These are phyloP conservation scores for Tagetes erecta DNA, from an alignment of 129 eudicot species.

Conservation along the genomic window DNA sequence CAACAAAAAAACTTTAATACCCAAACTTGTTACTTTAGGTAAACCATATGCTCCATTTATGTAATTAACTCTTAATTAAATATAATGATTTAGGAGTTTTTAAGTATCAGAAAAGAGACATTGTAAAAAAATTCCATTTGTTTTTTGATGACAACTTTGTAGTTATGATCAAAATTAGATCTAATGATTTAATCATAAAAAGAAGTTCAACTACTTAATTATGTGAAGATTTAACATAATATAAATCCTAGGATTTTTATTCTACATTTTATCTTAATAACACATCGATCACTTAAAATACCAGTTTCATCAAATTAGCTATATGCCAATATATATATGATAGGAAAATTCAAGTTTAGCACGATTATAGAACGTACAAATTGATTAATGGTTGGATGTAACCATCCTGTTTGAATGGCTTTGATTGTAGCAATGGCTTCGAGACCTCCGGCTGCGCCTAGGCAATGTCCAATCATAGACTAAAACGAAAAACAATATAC, in stretches of 20 bases:
- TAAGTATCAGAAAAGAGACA: background rate
- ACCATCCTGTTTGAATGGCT: slow-evolving; percentile 92
- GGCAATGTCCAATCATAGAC: slow-evolving; percentile 98
- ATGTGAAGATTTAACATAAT: background rate
- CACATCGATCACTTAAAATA: background rate
- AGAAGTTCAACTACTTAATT: background rate
- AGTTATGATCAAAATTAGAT: background rate
- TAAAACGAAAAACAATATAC: slow-evolving; percentile 21
- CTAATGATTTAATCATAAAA: background rate
- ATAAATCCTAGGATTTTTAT: background rate
- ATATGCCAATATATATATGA: background rate
- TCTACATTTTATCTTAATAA: background rate
- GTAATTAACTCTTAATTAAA: too few species aligned
- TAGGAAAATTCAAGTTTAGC: background rate
- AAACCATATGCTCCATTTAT: too few species aligned
- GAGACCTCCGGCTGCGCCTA: slow-evolving; percentile 97
- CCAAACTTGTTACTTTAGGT: too few species aligned
- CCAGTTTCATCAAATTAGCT: background rate
- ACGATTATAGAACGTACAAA: slow-evolving; percentile 47
- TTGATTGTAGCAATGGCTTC: slow-evolving; percentile 92
- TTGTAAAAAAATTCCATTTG: background rate
- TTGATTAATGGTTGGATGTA: slow-evolving; percentile 93
- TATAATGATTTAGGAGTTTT: too few species aligned
- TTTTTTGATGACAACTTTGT: too few species aligned
- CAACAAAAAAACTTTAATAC: too few species aligned